Evolutionary conservation across 371 early-diverging fungal genomes (phyloP), one percentile per base, ranked within the genome.

Genomic region (Blakeslea trispora): DNA sequence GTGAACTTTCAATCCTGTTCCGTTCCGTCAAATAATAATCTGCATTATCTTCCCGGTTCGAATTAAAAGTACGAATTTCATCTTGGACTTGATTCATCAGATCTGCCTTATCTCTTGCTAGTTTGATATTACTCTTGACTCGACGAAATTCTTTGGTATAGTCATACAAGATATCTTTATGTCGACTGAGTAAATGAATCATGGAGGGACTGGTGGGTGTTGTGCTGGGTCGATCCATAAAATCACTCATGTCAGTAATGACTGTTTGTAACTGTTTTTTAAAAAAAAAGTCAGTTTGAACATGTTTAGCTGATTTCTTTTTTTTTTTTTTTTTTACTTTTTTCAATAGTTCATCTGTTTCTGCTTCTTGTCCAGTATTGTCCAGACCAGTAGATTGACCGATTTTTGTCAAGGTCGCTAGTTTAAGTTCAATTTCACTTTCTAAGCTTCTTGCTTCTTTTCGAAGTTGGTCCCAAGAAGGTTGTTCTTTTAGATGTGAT

Each of bases 131-230:
- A 6, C 77, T 69, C 85, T 78, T 81, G 40, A 83, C 81, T 55
- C 75, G 68, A 50, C 82, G 78, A 62, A 85, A 87, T 53, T 90
- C 90, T 53, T 84, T 86, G 40, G 74, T 75, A 64, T 82, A 87
- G 55, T 90, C 89, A 59, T 77, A 84, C 22, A 85, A 68, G 34
- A 88, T 88, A 66, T 88, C 86, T 45, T 85, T 77, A 59, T 90
- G 89, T 42, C 90, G 64, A 63, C 88, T 84, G 21, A 88, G 64
- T 70, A 85, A 69, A 48, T 88, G 90, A 66, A 83, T 74, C 83
- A 86, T 86, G 45, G 83, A 82, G 22, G 86, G 81, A 48, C 75
- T 87, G 4, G 82, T 77, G 4, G 85, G 81, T 34, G 69, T 72
- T 10, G 81, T 54, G 42, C 78, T 73, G 0, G 84, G 81, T 65